These are phyloP conservation scores for Macaranga tanarius DNA, from an alignment of 441 rosid genomes.

Conservation along the genomic window DNA sequence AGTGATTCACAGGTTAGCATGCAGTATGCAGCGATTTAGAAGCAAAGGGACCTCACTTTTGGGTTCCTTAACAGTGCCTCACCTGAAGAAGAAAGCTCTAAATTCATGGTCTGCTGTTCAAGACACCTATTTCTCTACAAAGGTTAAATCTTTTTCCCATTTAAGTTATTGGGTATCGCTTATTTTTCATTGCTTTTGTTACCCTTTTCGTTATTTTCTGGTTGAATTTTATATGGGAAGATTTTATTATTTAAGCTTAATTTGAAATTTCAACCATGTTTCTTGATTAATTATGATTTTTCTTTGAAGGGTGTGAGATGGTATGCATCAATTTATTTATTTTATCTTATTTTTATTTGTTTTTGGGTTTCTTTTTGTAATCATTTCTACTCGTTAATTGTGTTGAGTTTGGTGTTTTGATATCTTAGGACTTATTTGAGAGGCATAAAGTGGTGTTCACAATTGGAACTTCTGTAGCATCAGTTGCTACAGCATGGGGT, in stretches of 20 bases:
- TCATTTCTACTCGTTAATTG: slow-evolving; percentile 11
- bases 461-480: slow-evolving; percentile 84
- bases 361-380: slow-evolving; percentile 10
- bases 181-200: not conserved
- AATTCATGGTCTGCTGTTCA: slow-evolving; percentile 74
- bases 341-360: not conserved
- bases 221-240: not conserved
- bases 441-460: slow-evolving; percentile 83
- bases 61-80: slow-evolving; percentile 44
- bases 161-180: slow-evolving; percentile 13
- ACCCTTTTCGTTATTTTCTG: not conserved
- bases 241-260: not conserved
- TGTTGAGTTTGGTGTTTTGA: slow-evolving; percentile 10
- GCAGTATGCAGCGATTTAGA: slow-evolving; percentile 65
- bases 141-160: slow-evolving; percentile 35
- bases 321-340: not conserved
- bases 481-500: slow-evolving; percentile 82
- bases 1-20: slow-evolving; percentile 14
- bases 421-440: slow-evolving; percentile 69
- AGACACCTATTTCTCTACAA: slow-evolving; percentile 73
- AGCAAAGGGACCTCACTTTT: slow-evolving; percentile 50
- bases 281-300: not conserved
- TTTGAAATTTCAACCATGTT: not conserved
- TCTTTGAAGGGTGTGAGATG: not conserved
- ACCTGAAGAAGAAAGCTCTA: slow-evolving; percentile 58